A percentile compares a stretch with the other conserved stretches of the same genome.
Conservation (phyloP, 345 rosid genomes). For the Cochlearia excelsa region DNA sequence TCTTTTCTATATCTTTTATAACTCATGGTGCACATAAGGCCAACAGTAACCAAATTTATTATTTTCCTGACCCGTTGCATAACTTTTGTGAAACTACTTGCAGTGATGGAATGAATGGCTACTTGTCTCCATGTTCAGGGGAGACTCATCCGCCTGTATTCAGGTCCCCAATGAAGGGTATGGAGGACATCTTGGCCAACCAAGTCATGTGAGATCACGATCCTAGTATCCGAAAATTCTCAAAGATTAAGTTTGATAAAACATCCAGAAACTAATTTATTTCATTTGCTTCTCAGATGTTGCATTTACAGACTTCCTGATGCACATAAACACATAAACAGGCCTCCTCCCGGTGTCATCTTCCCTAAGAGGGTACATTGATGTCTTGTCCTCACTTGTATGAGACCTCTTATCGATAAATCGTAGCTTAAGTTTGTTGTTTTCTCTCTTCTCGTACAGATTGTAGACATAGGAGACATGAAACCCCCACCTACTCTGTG, state of each 20-base stretch:
- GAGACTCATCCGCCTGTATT: conserved; percentile 86
- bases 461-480: conserved; percentile 57
- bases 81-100: conserved; percentile 49
- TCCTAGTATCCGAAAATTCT: conserved; percentile 8
- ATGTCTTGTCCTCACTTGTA: conserved; percentile 6
- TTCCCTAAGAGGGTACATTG: conserved; percentile 72
- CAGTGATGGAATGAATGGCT: conserved; percentile 99
- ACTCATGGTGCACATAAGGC: not conserved
- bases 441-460: conserved; percentile 41
- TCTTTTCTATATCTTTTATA: not conserved
- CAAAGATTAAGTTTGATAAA: not conserved
- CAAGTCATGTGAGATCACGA: conserved; percentile 74
- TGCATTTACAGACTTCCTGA: conserved; percentile 79
- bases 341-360: conserved; percentile 78
- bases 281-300: conserved; percentile 54
- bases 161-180: conserved; percentile 72
- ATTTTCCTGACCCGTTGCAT: conserved; percentile 25
- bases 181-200: conserved; percentile 92
- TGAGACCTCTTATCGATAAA: not conserved
- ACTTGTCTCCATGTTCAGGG: conserved; percentile 79
- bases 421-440: conserved; percentile 8
- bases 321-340: conserved; percentile 64
- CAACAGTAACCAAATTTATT: not conserved
- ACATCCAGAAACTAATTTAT: not conserved
- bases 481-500: conserved; percentile 75